Conservation (phyloP, 331 rosid genomes). For the Quercus lobata region DNA sequence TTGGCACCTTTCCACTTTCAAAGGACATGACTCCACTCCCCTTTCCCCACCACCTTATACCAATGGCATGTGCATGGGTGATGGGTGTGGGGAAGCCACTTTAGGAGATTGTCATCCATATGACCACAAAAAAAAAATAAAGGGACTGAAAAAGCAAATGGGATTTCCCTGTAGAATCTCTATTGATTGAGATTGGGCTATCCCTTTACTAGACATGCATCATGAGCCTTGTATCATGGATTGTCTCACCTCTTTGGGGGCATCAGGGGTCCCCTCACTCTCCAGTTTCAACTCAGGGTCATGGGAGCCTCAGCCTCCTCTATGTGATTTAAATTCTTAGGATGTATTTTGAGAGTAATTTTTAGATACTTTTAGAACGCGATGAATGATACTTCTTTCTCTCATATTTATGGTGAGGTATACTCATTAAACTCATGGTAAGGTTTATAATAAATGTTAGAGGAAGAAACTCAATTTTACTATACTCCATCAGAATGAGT, state of each 20-base stretch:
- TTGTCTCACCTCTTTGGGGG: slow-evolving; percentile 56
- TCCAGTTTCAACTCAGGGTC: slow-evolving; percentile 3
- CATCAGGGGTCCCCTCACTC: slow-evolving; percentile 26
- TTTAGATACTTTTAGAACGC: no score
- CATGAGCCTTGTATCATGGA: slow-evolving; percentile 63
- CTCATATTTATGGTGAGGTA: fast-evolving
- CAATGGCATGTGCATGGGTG: slow-evolving; percentile 83
- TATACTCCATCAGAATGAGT: no score
- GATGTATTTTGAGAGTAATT: no score
- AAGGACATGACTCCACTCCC: slow-evolving; percentile 62
- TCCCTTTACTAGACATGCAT: slow-evolving; percentile 73
- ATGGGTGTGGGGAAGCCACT: slow-evolving; percentile 56
- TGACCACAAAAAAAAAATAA: slow-evolving; percentile 31
- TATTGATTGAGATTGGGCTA: slow-evolving; percentile 57
- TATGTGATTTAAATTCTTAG: no score
- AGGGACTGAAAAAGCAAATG: slow-evolving; percentile 39
- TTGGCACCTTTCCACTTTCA: slow-evolving; percentile 11
- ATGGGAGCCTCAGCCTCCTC: no score
- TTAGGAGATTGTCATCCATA: slow-evolving; percentile 48
- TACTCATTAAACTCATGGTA: no score
- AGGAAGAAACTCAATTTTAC: no score
- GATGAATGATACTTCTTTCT: fast-evolving
- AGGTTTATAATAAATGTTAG: no score
- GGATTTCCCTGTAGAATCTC: slow-evolving; percentile 54
- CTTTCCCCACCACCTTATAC: slow-evolving; percentile 33